Base-by-base conservation (phyloP, 2,329 filamentous ascomycete species). In the Blastomyces silverae region DNA sequence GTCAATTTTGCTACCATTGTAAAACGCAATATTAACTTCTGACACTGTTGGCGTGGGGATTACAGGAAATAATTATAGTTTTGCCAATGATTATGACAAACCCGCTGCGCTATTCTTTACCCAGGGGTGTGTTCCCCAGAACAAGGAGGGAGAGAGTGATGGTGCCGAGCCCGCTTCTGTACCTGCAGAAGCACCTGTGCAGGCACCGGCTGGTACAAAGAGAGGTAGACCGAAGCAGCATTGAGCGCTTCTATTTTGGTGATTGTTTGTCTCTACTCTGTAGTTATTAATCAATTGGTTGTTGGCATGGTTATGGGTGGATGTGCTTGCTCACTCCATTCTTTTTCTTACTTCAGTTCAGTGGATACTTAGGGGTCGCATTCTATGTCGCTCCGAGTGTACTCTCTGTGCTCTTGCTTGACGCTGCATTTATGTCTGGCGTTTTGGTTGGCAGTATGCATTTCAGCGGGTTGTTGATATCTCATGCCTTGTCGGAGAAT, bases 1-100 rank as follows among this genome's bases (percentile, higher is more conserved):
- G 56, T 25, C 34, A 64, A 66, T 22, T 25, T 58, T n/a, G 64
- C 13, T 28, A 11, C 7, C 8, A 31, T 8, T 57, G 20, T 34
- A 31, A 59, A 61, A 6, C 31, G 48, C n/a, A 60, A 25, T 42
- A 63, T n/a, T 66, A 22, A 61, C 37, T 53, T 46, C 57, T 28
- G 31, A 25, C 50, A 64, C 66, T 64, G 22, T 52, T 52, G 50
- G 22, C 11, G 4, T 34, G 34, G 55, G 2, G 42, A 1, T 46
- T 44, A 64, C 68, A 97, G 93, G 93, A 62, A 97, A 97, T 74
- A 89, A 91, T 71, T 99, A 99, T 78, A 90, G 89, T 73, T 96
- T 99, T 71, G 83, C 83, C 64, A 99, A 97, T 76, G 87, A 91
- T 64, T 87, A 87, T 71, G 83, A 88, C 67, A 81, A 82, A 66